Conservation (phyloP, 305 asterid genomes). For the Plantago coronopus region DNA sequence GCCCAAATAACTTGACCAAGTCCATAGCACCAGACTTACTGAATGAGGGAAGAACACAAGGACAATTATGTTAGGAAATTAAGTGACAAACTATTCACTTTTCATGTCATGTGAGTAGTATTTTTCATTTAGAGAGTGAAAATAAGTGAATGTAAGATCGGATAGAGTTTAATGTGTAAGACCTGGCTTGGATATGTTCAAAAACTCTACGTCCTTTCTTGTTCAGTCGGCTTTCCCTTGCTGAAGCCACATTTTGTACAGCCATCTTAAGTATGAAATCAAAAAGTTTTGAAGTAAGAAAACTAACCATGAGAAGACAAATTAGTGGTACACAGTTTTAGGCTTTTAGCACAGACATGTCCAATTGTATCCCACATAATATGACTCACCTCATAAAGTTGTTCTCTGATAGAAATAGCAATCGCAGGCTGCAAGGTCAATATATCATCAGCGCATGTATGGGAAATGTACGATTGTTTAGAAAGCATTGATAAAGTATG, state of each 20-base stretch:
- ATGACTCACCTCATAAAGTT: constrained; percentile 77
- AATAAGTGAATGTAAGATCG: constrained; percentile 1
- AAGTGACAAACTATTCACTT: constrained; percentile 9
- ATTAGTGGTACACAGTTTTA: constrained; percentile 15
- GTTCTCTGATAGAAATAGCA: constrained; percentile 89
- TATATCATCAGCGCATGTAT: constrained; percentile 18
- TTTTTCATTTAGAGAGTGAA: background rate
- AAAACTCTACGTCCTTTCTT: constrained; percentile 78
- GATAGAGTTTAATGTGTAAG: background rate
- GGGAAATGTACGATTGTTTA: constrained; percentile 3
- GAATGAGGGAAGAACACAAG: constrained; percentile 15
- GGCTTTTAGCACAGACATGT: constrained; percentile 14
- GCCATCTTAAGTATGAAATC: constrained; percentile 55
- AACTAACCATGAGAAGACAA: constrained; percentile 5
- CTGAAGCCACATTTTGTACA: constrained; percentile 79
- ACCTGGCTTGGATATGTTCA: constrained; percentile 73
- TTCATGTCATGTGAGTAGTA: background rate
- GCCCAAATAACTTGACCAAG: constrained; percentile 75
- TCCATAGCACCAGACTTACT: constrained; percentile 84
- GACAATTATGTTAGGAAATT: constrained; percentile 19
- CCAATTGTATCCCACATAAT: constrained; percentile 5
- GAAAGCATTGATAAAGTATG: too few relatives aligned
- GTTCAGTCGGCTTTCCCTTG: constrained; percentile 78
- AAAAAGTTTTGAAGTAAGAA: constrained; percentile 10
- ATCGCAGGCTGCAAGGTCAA: constrained; percentile 78